Conservation (phyloP, 352 stramenopile species). For the Phytophthora parvispora region DNA sequence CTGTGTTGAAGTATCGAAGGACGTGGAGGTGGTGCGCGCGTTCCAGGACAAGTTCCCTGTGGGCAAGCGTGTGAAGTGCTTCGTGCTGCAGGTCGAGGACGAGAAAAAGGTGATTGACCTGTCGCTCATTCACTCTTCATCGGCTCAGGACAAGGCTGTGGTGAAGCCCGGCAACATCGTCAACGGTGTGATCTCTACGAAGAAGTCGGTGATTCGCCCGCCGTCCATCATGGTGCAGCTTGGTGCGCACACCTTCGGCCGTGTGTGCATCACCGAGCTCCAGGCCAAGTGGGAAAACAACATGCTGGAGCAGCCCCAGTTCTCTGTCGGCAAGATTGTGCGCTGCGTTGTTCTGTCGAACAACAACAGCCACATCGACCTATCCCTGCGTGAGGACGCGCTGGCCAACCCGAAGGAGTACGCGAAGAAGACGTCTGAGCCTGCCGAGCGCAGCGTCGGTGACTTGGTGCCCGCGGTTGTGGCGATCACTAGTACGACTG, state of each 20-base stretch:
- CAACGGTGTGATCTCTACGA: slow-evolving; percentile 76
- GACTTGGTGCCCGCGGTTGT: slow-evolving; percentile 94
- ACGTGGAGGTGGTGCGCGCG: slow-evolving; percentile 61
- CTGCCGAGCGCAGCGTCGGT: slow-evolving; percentile 60
- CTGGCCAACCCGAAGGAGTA: slow-evolving; percentile 67
- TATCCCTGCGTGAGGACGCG: slow-evolving; percentile 80
- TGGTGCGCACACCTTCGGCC: slow-evolving; percentile 75
- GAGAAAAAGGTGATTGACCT: slow-evolving; percentile 83
- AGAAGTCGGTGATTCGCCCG: slow-evolving; percentile 76
- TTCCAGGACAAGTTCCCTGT: slow-evolving; percentile 83
- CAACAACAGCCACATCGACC: slow-evolving; percentile 65
- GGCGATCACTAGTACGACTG: slow-evolving; percentile 91
- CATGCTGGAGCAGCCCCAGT: slow-evolving; percentile 77
- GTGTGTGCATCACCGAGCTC: slow-evolving; percentile 87
- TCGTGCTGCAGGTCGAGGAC: slow-evolving; percentile 72
- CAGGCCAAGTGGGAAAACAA: slow-evolving; percentile 72
- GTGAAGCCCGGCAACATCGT: slow-evolving; percentile 69
- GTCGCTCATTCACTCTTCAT: slow-evolving; percentile 64
- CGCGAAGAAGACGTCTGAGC: slow-evolving; percentile 41
- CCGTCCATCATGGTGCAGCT: slow-evolving; percentile 91
- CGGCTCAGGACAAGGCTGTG: slow-evolving; percentile 32
- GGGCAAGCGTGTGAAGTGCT: slow-evolving; percentile 79
- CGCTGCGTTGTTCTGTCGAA: slow-evolving; percentile 77
- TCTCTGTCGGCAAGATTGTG: slow-evolving; percentile 75
- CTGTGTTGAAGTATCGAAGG: slow-evolving; percentile 74